A percentile compares a stretch with the other conserved stretches of the same genome.
phyloP scores from a whole-genome alignment of 495 filamentous ascomycete species.

The Hypoxylon lienhwacheense region DNA sequence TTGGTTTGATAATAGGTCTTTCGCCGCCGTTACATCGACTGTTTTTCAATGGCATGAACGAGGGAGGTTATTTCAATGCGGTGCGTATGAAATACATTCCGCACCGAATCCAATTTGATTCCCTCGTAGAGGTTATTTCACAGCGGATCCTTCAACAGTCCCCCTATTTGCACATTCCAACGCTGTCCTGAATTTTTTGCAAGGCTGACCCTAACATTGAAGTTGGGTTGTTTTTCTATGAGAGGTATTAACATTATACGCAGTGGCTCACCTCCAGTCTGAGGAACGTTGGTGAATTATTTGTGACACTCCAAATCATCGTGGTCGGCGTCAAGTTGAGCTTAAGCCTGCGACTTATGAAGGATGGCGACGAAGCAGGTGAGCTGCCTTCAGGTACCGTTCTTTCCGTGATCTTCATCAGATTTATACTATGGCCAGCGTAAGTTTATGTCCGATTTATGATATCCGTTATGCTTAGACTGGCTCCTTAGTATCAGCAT shows the following conservation, averaged over 20 bases:
- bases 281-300: slow-evolving; percentile 68
- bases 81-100: slow-evolving; percentile 15
- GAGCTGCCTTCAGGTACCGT: slow-evolving; percentile 56
- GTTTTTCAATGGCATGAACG: slow-evolving; percentile 63
- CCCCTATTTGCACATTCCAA: not conserved
- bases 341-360: slow-evolving; percentile 55
- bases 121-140: not conserved
- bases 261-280: slow-evolving; percentile 72
- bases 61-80: slow-evolving; percentile 57
- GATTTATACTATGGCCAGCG: slow-evolving; percentile 69
- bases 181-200: not conserved
- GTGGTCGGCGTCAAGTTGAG: slow-evolving; percentile 72
- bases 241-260: slow-evolving; percentile 55
- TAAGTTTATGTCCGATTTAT: slow-evolving; percentile 33
- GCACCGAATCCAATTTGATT: not conserved
- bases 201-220: not conserved
- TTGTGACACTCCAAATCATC: slow-evolving; percentile 71
- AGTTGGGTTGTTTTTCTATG: not conserved
- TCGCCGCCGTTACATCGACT: slow-evolving; percentile 61
- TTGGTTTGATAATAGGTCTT: slow-evolving; percentile 65
- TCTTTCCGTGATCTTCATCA: slow-evolving; percentile 57
- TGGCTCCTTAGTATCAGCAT: slow-evolving; percentile 51
- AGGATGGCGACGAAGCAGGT: slow-evolving; percentile 40
- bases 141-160: not conserved
- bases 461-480: slow-evolving; percentile 5